These are phyloP conservation scores for Camellia granthamiana DNA, from an alignment of 148 eudicot species.

Conservation along the genomic window DNA sequence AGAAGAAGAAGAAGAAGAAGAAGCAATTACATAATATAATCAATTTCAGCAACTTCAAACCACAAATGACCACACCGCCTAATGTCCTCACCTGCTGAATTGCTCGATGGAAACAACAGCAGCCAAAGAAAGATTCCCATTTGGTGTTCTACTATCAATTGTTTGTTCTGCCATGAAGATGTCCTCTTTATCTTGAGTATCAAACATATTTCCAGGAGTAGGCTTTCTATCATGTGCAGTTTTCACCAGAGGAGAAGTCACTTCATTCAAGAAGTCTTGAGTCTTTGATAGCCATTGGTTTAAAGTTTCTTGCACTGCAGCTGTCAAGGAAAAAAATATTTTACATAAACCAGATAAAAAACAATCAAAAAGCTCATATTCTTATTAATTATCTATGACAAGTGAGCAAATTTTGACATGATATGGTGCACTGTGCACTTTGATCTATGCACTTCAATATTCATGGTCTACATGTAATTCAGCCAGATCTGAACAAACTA, in stretches of 20 bases:
- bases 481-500: not conserved
- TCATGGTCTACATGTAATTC: not conserved
- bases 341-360: slow-evolving; percentile 7
- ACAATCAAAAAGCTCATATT: slow-evolving; percentile 1
- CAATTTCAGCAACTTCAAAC: not conserved
- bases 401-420: not conserved
- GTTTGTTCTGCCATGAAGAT: slow-evolving; percentile 64
- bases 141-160: slow-evolving; percentile 52
- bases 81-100: slow-evolving; percentile 65
- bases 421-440: not conserved
- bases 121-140: slow-evolving; percentile 68
- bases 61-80: slow-evolving; percentile 11
- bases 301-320: slow-evolving; percentile 64
- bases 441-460: not conserved
- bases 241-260: slow-evolving; percentile 70
- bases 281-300: slow-evolving; percentile 70
- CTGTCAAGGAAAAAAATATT: slow-evolving; percentile 33
- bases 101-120: slow-evolving; percentile 82
- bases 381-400: not conserved
- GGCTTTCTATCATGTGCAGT: slow-evolving; percentile 50
- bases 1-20: too few species aligned
- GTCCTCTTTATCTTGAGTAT: slow-evolving; percentile 53
- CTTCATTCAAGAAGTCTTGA: slow-evolving; percentile 61
- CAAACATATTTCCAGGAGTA: slow-evolving; percentile 31
- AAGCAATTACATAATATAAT: not conserved